These are phyloP conservation scores for Monilinia aucupariae DNA, from an alignment of 2,329 filamentous ascomycete genomes.

Conservation along the genomic window DNA sequence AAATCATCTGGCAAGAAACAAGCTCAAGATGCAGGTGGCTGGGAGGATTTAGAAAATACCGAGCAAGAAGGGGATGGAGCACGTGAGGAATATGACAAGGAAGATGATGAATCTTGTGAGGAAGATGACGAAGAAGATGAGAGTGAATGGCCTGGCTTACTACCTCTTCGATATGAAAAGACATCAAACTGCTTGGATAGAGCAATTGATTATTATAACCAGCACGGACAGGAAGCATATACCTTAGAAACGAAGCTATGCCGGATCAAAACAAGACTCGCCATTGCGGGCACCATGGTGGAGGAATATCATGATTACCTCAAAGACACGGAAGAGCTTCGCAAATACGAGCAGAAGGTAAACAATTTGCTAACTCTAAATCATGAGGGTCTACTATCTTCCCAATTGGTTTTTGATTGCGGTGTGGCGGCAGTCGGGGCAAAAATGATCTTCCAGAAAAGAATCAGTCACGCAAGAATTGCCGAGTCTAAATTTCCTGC, in stretches of 20 bases:
- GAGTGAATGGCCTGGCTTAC: not conserved
- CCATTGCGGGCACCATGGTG: too few species aligned
- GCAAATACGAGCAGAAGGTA: too few species aligned
- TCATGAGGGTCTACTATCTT: too few species aligned
- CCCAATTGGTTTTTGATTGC: too few species aligned
- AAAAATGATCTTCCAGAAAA: too few species aligned
- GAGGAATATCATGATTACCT: not conserved
- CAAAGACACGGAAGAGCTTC: not conserved
- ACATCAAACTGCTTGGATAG: not conserved
- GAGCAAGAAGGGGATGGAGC: too few species aligned
- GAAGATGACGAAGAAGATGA: not conserved
- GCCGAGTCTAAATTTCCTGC: too few species aligned
- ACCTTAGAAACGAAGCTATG: not conserved
- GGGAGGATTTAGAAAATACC: not conserved
- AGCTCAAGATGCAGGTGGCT: not conserved
- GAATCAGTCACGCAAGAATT: too few species aligned
- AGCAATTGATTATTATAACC: not conserved
- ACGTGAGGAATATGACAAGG: too few species aligned
- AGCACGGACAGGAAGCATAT: not conserved
- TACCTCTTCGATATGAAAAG: not conserved
- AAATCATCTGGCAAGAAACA: not conserved
- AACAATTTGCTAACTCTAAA: too few species aligned
- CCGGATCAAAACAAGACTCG: not conserved
- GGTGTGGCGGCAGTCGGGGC: too few species aligned
- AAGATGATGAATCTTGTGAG: too few species aligned